A percentile compares a stretch with the other conserved stretches of the same genome.
phyloP scores from a whole-genome alignment of 2,329 filamentous ascomycete genomes.

The Incumbomyces lentus region DNA sequence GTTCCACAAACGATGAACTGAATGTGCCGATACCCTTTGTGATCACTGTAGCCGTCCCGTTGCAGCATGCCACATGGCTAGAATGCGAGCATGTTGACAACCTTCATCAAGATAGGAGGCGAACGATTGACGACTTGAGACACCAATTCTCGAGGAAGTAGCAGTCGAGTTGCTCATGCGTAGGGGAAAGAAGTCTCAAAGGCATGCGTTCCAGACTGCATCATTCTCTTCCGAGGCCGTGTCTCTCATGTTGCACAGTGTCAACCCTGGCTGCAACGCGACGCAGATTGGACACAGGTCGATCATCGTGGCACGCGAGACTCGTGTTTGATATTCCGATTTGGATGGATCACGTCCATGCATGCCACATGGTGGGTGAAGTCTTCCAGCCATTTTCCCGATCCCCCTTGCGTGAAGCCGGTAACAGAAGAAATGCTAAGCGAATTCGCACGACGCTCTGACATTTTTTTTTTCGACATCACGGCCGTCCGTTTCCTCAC shows the following conservation, averaged over 20 bases:
- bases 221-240: neutral
- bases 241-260: constrained; percentile 4
- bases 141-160: neutral
- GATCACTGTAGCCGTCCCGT: neutral
- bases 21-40: neutral
- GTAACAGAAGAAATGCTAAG: neutral
- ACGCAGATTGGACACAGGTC: constrained; percentile 2
- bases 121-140: neutral
- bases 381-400: neutral
- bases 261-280: constrained; percentile 5
- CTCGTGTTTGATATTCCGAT: neutral
- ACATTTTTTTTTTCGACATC: neutral
- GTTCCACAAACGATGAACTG: constrained; percentile 1
- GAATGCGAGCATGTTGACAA: too few species aligned
- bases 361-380: too few species aligned
- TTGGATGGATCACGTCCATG: too few species aligned
- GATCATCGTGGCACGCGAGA: neutral
- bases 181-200: neutral
- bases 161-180: too few species aligned
- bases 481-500: too few species aligned
- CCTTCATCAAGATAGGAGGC: too few species aligned
- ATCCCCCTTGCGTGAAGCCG: neutral
- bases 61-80: neutral
- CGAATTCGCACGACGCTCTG: neutral
- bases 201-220: neutral